Evolutionary conservation across 129 eudicot genomes (phyloP), one percentile per base, ranked within the genome.

Genomic region (Cynara cardunculus): DNA sequence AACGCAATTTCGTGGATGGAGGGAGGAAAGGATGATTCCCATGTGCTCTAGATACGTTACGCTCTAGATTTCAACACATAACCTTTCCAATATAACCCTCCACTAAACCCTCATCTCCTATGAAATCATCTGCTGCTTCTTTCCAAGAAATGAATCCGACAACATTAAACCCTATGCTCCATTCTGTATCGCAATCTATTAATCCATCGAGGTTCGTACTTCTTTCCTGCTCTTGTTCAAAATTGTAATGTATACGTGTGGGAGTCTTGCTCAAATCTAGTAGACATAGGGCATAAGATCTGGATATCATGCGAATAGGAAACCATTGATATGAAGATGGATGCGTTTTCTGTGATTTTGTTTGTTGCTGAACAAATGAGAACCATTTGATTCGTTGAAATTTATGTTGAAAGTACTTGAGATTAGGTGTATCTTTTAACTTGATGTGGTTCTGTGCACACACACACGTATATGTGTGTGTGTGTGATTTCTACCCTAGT

Each of bases 101-200:
- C 85, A 11, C 75, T 74, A 74, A 74, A 81, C 75, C 80, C 69
- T 11, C 72, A 53, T 24, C 44, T 74, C 19, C 32, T 41, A 6
- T 74, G 7, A 1, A 62, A 35, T 19, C 31, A n/a, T 9, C 13
- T 18, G 13, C n/a, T 76, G 19, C 69, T 18, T 8, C 22, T 22
- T 19, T 7, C 44, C 18, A 25, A 34, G 44, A 69, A n/a, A 82
- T 82, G 81, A 69, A 24, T 53, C 65, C 35, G 46, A 31, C 2
- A 75, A 24, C 81, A 37, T 34, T n/a, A 75, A 68, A 70, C 76
- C 77, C 85, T 82, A 68, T 24, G 77, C 72, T 75, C n/a, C 81
- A 28, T 49, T 82, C 76, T 22, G 9, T 35, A 67, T 68, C 71
- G 34, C 76, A 16, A 31, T 30, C 44, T 2, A 49, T 8, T 35